Conservation (phyloP, 352 stramenopile species). For the Ochromonadaceae sp. region DNA sequence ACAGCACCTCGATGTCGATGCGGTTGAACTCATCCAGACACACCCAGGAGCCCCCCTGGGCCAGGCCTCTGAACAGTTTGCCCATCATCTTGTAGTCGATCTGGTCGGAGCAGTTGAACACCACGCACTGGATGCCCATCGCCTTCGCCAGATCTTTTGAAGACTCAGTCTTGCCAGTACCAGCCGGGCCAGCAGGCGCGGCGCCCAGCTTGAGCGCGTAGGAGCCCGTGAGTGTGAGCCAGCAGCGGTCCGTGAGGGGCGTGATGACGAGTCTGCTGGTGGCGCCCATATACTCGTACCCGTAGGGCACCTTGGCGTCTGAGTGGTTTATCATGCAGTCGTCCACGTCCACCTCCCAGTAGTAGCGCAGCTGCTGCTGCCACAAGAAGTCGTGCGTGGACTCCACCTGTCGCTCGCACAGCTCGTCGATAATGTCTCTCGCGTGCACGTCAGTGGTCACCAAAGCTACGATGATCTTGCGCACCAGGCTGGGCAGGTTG, state of each 20-base stretch:
- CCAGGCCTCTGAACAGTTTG: slow-evolving; percentile 76
- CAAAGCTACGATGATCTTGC: slow-evolving; percentile 77
- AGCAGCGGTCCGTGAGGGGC: slow-evolving; percentile 67
- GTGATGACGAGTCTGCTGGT: slow-evolving; percentile 62
- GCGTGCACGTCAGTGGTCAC: slow-evolving; percentile 79
- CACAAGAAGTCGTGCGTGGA: slow-evolving; percentile 70
- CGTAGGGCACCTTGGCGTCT: slow-evolving; percentile 68
- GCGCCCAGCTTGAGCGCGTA: slow-evolving; percentile 66
- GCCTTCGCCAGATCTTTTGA: slow-evolving; percentile 71
- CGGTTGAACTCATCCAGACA: slow-evolving; percentile 87
- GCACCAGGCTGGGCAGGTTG: slow-evolving; percentile 58
- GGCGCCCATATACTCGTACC: slow-evolving; percentile 84
- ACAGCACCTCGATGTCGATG: slow-evolving; percentile 75
- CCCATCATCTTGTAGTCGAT: slow-evolving; percentile 71
- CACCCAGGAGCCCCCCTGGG: slow-evolving; percentile 71
- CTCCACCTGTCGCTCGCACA: slow-evolving; percentile 55
- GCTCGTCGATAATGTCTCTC: slow-evolving; percentile 71
- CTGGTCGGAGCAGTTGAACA: slow-evolving; percentile 79
- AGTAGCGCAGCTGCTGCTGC: slow-evolving; percentile 81
- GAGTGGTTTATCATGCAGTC: slow-evolving; percentile 70
- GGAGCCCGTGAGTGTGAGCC: slow-evolving; percentile 69
- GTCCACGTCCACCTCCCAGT: slow-evolving; percentile 67
- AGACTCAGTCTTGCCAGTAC: slow-evolving; percentile 75
- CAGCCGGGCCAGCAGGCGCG: slow-evolving; percentile 57
- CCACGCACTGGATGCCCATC: slow-evolving; percentile 69